These are phyloP conservation scores for Amanita pallidorosea DNA, from an alignment of 768 basidiomycete genomes.

Conservation along the genomic window DNA sequence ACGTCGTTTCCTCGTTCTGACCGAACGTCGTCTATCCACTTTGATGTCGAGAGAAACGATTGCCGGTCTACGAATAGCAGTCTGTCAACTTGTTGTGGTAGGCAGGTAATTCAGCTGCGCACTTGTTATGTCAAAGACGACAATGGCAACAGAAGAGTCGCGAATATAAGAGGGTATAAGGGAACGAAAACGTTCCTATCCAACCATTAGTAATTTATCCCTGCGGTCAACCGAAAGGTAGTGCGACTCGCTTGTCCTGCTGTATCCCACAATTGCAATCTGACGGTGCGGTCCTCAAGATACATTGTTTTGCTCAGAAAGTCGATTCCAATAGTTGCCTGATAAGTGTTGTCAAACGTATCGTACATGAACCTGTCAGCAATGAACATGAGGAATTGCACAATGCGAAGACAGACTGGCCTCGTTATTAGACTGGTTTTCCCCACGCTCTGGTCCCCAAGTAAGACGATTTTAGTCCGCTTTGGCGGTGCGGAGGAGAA, in stretches of 20 bases:
- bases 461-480: slow-evolving; percentile 91
- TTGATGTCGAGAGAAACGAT: slow-evolving; percentile 96
- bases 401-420: slow-evolving; percentile 26
- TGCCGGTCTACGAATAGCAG: slow-evolving; percentile 58
- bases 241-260: slow-evolving; percentile 67
- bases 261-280: slow-evolving; percentile 98
- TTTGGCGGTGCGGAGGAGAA: slow-evolving; percentile 86
- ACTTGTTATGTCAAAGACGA: slow-evolving; percentile 99
- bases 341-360: slow-evolving; percentile 99
- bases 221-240: background rate
- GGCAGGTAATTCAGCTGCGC: slow-evolving; percentile 2
- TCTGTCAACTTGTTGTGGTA: slow-evolving; percentile 1
- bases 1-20: slow-evolving; percentile 97
- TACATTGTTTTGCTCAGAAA: slow-evolving; percentile 99
- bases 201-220: background rate
- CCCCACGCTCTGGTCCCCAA: slow-evolving; percentile 96
- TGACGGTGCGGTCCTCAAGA: slow-evolving; percentile 94
- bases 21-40: slow-evolving; percentile 99
- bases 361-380: slow-evolving; percentile 88
- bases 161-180: slow-evolving; percentile 98
- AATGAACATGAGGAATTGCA: slow-evolving; percentile 4
- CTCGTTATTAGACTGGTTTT: slow-evolving; percentile 98
- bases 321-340: slow-evolving; percentile 96
- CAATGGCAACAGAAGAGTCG: slow-evolving; percentile 97
- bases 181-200: slow-evolving; percentile 90